phyloP scores from a whole-genome alignment of 2,329 filamentous ascomycete genomes.

The Gremmenia infestans region DNA sequence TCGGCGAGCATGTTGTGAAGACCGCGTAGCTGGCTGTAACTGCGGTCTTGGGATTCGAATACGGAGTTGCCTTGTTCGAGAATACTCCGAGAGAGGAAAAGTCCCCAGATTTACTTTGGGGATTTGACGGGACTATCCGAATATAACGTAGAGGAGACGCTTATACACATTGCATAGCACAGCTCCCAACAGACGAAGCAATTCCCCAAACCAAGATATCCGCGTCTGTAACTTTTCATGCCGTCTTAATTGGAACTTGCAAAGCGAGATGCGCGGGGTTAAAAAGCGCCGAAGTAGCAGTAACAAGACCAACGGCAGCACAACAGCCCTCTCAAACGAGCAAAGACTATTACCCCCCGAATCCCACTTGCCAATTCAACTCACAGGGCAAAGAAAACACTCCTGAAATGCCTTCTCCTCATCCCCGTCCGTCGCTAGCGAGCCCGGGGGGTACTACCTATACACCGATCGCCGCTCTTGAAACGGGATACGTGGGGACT shows the following conservation, averaged over 20 bases:
- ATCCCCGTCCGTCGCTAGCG: not conserved
- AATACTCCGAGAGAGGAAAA: no score
- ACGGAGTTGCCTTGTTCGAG: no score
- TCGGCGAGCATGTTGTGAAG: conserved; percentile 32
- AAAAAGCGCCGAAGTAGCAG: not conserved
- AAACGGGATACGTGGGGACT: conserved; percentile 44
- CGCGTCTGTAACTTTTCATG: conserved; percentile 8
- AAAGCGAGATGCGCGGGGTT: conserved; percentile 6
- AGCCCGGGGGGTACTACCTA: conserved; percentile 17
- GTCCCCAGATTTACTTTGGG: no score
- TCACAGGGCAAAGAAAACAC: not conserved
- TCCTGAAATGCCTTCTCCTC: not conserved
- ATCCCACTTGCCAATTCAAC: not conserved
- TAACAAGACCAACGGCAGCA: not conserved
- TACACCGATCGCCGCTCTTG: conserved; percentile 47
- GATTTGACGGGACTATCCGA: not conserved
- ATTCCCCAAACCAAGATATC: conserved; percentile 30
- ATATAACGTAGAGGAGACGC: not conserved
- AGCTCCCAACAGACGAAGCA: conserved; percentile 13
- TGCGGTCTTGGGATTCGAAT: no score
- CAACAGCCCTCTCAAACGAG: not conserved
- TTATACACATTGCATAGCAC: conserved; percentile 30
- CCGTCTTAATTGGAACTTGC: no score
- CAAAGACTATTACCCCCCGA: not conserved
- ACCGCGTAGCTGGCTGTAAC: conserved; percentile 36